These are phyloP conservation scores for Fusarium sp. DNA, from an alignment of 2,329 filamentous ascomycete species.

Conservation along the genomic window DNA sequence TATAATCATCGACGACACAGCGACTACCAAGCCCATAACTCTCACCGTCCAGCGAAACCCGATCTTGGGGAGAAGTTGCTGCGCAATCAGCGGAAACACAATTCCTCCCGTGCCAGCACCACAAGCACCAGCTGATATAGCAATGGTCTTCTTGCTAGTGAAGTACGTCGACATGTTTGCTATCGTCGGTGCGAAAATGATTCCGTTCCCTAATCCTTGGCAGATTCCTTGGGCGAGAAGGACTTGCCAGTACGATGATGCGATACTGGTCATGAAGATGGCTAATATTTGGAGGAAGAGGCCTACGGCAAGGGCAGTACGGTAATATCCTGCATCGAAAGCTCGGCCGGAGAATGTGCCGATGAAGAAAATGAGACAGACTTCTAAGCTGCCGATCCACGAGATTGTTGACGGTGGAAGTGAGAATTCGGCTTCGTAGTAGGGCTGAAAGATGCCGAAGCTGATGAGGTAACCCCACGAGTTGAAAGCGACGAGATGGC, in stretches of 20 bases:
- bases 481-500: constrained; percentile 51
- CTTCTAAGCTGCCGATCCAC: constrained; percentile 60
- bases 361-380: constrained; percentile 53
- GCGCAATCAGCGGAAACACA: constrained; percentile 67
- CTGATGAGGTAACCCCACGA: constrained; percentile 53
- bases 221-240: constrained; percentile 65
- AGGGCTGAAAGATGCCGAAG: constrained; percentile 52
- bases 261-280: constrained; percentile 56
- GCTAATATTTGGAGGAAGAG: constrained; percentile 56
- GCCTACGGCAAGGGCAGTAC: constrained; percentile 46
- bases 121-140: constrained; percentile 66
- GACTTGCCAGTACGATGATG: constrained; percentile 57
- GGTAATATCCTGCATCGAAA: constrained; percentile 54
- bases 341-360: constrained; percentile 54
- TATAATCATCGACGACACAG: constrained; percentile 54
- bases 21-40: constrained; percentile 67
- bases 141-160: constrained; percentile 64
- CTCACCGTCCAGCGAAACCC: constrained; percentile 74
- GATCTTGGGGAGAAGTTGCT: constrained; percentile 65
- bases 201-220: constrained; percentile 63
- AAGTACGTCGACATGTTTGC: constrained; percentile 71
- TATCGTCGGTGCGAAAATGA: constrained; percentile 63
- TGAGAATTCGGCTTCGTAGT: constrained; percentile 48
- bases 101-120: constrained; percentile 71
- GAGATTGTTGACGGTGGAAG: constrained; percentile 52